These are phyloP conservation scores for Eimeria mitis DNA, from an alignment of 169 alveolate genomes.

Conservation along the genomic window DNA sequence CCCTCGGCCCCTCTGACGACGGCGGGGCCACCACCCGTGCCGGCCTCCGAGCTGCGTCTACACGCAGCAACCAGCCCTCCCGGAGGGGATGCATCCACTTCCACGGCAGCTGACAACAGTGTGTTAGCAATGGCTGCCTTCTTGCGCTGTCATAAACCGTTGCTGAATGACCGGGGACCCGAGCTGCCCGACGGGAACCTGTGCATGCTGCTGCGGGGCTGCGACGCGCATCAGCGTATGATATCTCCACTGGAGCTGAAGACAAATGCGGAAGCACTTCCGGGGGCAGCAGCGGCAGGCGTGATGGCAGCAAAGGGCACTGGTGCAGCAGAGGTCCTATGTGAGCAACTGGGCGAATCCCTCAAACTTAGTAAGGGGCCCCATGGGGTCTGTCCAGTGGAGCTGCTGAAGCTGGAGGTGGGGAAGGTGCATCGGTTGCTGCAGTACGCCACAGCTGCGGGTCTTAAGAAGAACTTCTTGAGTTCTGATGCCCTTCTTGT, in stretches of 20 bases:
- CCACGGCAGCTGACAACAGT: slow-evolving; percentile 23
- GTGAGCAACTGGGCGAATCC: slow-evolving; percentile 20
- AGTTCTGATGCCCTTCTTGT: slow-evolving; percentile 31
- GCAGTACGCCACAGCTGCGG: slow-evolving; percentile 74
- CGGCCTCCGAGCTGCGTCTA: slow-evolving; percentile 10
- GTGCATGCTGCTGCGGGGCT: slow-evolving; percentile 68
- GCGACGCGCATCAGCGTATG: slow-evolving; percentile 78
- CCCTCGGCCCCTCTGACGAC: slow-evolving; percentile 17
- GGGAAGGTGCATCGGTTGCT: slow-evolving; percentile 68
- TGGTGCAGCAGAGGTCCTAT: slow-evolving; percentile 58
- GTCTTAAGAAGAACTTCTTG: slow-evolving; percentile 52
- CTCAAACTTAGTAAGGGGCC: background rate
- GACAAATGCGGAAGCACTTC: slow-evolving; percentile 59
- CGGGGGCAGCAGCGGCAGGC: slow-evolving; percentile 75
- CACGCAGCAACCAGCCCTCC: background rate
- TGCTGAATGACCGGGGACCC: slow-evolving; percentile 65
- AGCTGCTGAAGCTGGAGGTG: slow-evolving; percentile 78
- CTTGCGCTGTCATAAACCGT: slow-evolving; percentile 76
- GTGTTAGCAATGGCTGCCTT: slow-evolving; percentile 69
- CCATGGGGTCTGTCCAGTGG: slow-evolving; percentile 30
- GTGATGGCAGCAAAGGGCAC: slow-evolving; percentile 60
- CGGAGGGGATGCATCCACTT: background rate
- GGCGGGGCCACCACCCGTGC: background rate
- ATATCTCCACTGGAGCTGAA: slow-evolving; percentile 67
- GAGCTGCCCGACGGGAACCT: slow-evolving; percentile 72